Percentiles rank a stretch among this genome's conserved stretches.
phyloP scores from a whole-genome alignment of 176 grass and related monocot species.

The Ananas comosus region DNA sequence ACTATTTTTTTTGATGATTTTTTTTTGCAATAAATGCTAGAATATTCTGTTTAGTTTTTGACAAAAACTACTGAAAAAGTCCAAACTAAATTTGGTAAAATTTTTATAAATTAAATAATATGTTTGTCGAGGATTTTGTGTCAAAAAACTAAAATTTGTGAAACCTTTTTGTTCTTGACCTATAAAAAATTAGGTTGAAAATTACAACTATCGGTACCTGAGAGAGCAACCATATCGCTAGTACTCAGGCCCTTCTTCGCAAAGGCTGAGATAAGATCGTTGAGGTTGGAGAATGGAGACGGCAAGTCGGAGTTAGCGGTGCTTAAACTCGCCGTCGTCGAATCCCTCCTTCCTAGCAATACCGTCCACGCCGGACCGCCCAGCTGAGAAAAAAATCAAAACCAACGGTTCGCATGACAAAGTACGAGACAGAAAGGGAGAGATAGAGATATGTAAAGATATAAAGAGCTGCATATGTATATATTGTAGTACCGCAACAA shows the following conservation, averaged over 20 bases:
- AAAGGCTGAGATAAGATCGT: slow-evolving; percentile 34
- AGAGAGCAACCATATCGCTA: slow-evolving; percentile 61
- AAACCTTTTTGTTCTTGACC: too few species aligned
- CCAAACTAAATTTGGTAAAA: too few species aligned
- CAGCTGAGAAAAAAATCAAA: slow-evolving; percentile 25
- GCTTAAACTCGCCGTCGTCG: slow-evolving; percentile 30
- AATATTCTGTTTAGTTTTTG: too few species aligned
- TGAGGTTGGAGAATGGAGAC: slow-evolving; percentile 24
- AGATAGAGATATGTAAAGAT: too few species aligned
- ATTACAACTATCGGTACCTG: slow-evolving; percentile 35
- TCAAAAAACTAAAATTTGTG: too few species aligned
- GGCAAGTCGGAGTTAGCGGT: slow-evolving; percentile 47
- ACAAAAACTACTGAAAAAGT: too few species aligned
- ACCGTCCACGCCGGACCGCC: slow-evolving; percentile 50
- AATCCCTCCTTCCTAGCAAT: slow-evolving; percentile 51
- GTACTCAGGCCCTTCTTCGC: slow-evolving; percentile 39
- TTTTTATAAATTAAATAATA: too few species aligned
- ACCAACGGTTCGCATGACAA: not conserved
- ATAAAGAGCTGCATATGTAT: too few species aligned
- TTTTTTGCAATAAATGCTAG: too few species aligned
- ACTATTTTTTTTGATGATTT: too few species aligned
- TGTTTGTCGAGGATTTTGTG: too few species aligned
- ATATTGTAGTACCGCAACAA: slow-evolving; percentile 34
- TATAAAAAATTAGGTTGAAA: not conserved
- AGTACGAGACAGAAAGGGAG: too few species aligned